phyloP scores from a whole-genome alignment of 352 stramenopile species.

The Globisporangium heterothallicum region DNA sequence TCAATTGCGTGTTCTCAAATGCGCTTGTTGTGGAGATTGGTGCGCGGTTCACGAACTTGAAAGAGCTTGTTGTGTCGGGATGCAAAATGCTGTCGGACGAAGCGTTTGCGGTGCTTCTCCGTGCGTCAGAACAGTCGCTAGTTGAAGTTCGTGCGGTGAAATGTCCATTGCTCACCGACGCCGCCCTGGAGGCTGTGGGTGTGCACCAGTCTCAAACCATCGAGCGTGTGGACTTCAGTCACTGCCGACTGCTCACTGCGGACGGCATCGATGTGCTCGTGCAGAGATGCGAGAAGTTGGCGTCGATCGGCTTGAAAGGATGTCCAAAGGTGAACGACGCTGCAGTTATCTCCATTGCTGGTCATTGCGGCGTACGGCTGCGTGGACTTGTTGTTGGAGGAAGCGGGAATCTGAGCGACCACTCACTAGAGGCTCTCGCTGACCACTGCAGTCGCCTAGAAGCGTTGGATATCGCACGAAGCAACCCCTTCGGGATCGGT shows the following conservation, averaged over 20 bases:
- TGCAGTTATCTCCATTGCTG: constrained; percentile 27
- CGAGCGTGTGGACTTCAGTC: constrained; percentile 47
- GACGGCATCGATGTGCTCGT: constrained; percentile 28
- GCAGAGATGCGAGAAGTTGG: constrained; percentile 20
- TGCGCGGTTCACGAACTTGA: constrained; percentile 25
- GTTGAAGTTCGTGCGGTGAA: constrained; percentile 42
- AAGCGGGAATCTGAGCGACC: constrained; percentile 41
- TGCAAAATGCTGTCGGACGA: constrained; percentile 47
- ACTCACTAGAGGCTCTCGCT: constrained; percentile 31
- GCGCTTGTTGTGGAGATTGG: constrained; percentile 25
- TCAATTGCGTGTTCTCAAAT: constrained; percentile 42
- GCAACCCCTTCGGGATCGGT: constrained; percentile 58
- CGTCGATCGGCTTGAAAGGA: constrained; percentile 44
- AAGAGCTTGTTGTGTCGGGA: constrained; percentile 43
- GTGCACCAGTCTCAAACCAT: constrained; percentile 28
- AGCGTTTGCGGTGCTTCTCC: constrained; percentile 33
- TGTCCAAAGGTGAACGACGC: constrained; percentile 47
- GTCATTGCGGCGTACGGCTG: constrained; percentile 23
- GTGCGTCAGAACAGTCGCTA: constrained; percentile 27
- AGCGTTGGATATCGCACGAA: constrained; percentile 50
- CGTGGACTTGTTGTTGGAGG: constrained; percentile 40
- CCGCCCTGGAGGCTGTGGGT: constrained; percentile 20
- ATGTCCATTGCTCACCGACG: constrained; percentile 48
- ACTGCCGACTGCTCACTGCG: constrained; percentile 48
- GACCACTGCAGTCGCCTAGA: constrained; percentile 32